phyloP scores from a whole-genome alignment of 1,284 basidiomycete species.

The Ceratobasidium sp. region DNA sequence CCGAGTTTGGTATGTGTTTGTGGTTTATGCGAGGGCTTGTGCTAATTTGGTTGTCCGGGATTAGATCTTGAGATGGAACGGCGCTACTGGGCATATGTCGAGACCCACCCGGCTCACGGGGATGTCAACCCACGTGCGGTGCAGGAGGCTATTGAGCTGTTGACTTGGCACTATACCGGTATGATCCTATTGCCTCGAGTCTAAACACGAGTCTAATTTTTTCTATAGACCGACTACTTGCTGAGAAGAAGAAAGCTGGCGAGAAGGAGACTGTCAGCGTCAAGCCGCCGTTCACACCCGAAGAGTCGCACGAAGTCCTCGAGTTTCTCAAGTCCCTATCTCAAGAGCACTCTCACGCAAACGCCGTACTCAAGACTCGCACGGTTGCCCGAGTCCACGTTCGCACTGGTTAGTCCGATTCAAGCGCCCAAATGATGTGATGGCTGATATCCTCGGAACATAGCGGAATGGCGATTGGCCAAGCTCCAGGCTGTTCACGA shows the following conservation, averaged over 20 bases:
- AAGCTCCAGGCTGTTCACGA: conserved; percentile 35
- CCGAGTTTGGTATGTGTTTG: conserved; percentile 22
- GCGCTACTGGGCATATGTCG: conserved; percentile 41
- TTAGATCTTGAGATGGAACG: conserved; percentile 37
- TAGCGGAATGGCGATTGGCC: conserved; percentile 36
- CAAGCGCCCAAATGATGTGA: background rate
- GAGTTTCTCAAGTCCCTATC: conserved; percentile 40
- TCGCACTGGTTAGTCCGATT: conserved; percentile 24
- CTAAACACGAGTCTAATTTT: background rate
- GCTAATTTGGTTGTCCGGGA: background rate
- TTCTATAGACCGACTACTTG: conserved; percentile 19
- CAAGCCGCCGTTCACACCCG: conserved; percentile 40
- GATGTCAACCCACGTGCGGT: conserved; percentile 36
- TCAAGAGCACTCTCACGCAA: conserved; percentile 23
- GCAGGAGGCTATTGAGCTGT: conserved; percentile 41
- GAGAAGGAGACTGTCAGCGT: conserved; percentile 23
- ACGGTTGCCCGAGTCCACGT: conserved; percentile 40
- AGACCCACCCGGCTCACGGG: conserved; percentile 41
- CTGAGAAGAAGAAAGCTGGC: conserved; percentile 29
- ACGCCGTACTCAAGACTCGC: conserved; percentile 40
- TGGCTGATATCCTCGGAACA: background rate
- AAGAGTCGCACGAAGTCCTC: conserved; percentile 41
- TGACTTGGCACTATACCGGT: conserved; percentile 43
- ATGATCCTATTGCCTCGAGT: background rate
- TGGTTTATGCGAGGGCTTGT: background rate